Conservation (phyloP, 352 stramenopile genomes). For the Globisporangium cystogenes region DNA sequence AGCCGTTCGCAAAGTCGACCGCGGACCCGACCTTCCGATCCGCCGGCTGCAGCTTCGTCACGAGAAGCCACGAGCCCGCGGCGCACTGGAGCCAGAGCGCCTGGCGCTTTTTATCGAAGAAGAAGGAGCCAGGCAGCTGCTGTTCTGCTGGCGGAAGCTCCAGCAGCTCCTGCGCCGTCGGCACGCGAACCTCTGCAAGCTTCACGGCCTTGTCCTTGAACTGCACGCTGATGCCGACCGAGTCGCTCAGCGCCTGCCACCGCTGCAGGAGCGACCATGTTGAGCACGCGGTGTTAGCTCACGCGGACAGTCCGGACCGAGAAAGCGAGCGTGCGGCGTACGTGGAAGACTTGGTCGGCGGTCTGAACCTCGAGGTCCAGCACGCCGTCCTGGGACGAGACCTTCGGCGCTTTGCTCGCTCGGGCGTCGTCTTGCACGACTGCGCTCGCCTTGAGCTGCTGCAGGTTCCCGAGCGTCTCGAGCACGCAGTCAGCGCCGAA, state of each 20-base stretch:
- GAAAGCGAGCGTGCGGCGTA: slow-evolving; percentile 15
- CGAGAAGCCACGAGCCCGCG: slow-evolving; percentile 47
- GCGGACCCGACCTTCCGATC: slow-evolving; percentile 56
- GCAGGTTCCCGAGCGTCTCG: slow-evolving; percentile 49
- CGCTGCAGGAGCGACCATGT: slow-evolving; percentile 18
- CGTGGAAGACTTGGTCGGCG: slow-evolving; percentile 48
- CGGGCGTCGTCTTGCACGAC: slow-evolving; percentile 44
- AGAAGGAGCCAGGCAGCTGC: slow-evolving; percentile 34
- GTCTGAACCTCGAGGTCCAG: slow-evolving; percentile 40
- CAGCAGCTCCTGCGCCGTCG: slow-evolving; percentile 29
- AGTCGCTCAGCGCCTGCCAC: slow-evolving; percentile 77
- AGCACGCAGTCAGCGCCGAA: slow-evolving; percentile 66
- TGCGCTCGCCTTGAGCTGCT: slow-evolving; percentile 36
- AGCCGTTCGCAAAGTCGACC: slow-evolving; percentile 78
- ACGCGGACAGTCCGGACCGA: too few relatives aligned
- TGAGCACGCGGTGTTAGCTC: too few relatives aligned
- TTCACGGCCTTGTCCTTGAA: slow-evolving; percentile 69
- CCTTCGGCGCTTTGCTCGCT: slow-evolving; percentile 66
- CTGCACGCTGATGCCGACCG: slow-evolving; percentile 56
- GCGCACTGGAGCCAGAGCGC: slow-evolving; percentile 67
- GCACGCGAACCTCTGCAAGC: slow-evolving; percentile 51
- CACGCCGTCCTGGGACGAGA: slow-evolving; percentile 51
- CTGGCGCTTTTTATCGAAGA: slow-evolving; percentile 72
- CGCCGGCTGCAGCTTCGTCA: slow-evolving; percentile 64
- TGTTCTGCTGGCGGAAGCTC: neutral